These are phyloP conservation scores for Selenicereus undatus DNA, from an alignment of 148 eudicot genomes.

Conservation along the genomic window DNA sequence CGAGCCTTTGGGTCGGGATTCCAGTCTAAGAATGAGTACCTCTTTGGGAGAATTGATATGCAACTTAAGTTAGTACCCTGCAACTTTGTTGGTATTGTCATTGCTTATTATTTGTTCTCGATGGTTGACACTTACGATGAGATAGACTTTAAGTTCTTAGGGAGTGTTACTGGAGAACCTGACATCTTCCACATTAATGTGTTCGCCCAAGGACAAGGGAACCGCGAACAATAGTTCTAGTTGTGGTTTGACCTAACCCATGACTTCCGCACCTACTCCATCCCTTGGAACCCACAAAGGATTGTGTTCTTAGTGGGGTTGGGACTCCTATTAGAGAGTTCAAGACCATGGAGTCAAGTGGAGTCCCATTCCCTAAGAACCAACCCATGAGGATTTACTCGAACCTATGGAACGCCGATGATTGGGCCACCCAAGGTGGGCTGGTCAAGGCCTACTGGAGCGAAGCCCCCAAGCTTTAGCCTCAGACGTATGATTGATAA, in stretches of 20 bases:
- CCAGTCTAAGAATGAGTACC: constrained; percentile 27
- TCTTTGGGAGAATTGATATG: constrained; percentile 35
- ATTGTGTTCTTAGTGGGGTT: constrained; percentile 32
- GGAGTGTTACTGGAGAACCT: constrained; percentile 29
- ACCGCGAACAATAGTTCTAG: constrained; percentile 33
- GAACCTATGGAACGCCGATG: constrained; percentile 38
- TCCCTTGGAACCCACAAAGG: constrained; percentile 32
- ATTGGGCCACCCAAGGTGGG: constrained; percentile 40
- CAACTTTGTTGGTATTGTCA: constrained; percentile 36
- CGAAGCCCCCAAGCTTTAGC: too few species aligned
- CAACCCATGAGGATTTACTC: constrained; percentile 40
- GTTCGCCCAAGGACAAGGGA: constrained; percentile 33
- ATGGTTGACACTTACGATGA: constrained; percentile 24
- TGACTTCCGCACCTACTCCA: constrained; percentile 35
- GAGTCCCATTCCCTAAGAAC: constrained; percentile 32
- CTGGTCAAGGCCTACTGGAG: constrained; percentile 35
- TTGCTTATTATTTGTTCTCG: constrained; percentile 32
- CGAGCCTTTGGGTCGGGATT: constrained; percentile 29
- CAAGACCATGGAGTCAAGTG: constrained; percentile 30
- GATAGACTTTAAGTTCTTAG: constrained; percentile 36
- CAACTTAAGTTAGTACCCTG: constrained; percentile 28
- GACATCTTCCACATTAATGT: constrained; percentile 33
- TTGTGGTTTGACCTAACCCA: constrained; percentile 33
- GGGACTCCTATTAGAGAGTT: constrained; percentile 33
- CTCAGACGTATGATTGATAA: too few species aligned